Percentiles rank a stretch among this genome's conserved stretches.
Evolutionary conservation across 768 basidiomycete species (phyloP).

Genomic region (Melanogaster broomeanus): DNA sequence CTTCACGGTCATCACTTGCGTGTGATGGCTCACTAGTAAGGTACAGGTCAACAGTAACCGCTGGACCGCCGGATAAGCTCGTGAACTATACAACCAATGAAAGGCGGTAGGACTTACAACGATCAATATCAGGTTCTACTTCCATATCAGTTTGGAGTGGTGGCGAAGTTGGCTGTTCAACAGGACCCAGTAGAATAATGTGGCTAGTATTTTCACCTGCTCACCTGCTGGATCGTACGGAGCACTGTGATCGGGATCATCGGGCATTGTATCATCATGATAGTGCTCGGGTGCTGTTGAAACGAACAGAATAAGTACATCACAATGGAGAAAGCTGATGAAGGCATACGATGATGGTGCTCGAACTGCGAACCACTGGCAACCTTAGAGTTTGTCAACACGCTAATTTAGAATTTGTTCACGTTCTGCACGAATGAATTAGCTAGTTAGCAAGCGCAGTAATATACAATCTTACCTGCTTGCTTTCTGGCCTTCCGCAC

Average conservation of each 20-base stretch:
- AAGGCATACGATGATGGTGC: background rate
- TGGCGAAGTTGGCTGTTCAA: constrained; percentile 43
- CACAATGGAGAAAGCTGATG: background rate
- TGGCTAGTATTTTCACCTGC: background rate
- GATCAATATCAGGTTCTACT: constrained; percentile 51
- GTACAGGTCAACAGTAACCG: background rate
- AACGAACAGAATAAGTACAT: background rate
- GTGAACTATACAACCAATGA: background rate
- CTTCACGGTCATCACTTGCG: constrained; percentile 13
- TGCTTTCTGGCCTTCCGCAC: background rate
- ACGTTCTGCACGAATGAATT: background rate
- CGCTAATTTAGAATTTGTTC: background rate
- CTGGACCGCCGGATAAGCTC: background rate
- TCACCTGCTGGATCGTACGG: background rate
- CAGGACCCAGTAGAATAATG: constrained; percentile 33
- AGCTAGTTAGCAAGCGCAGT: background rate
- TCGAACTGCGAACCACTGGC: background rate
- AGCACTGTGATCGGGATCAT: background rate
- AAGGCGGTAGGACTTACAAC: constrained; percentile 40
- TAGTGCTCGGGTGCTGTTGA: background rate
- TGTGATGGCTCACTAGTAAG: constrained; percentile 33
- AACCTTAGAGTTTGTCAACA: background rate
- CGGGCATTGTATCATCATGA: background rate
- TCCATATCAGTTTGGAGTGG: constrained; percentile 65
- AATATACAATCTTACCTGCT: background rate